These are phyloP conservation scores for Taiozyma sp. DNA, from an alignment of 1,139 yeast genomes.

Conservation along the genomic window DNA sequence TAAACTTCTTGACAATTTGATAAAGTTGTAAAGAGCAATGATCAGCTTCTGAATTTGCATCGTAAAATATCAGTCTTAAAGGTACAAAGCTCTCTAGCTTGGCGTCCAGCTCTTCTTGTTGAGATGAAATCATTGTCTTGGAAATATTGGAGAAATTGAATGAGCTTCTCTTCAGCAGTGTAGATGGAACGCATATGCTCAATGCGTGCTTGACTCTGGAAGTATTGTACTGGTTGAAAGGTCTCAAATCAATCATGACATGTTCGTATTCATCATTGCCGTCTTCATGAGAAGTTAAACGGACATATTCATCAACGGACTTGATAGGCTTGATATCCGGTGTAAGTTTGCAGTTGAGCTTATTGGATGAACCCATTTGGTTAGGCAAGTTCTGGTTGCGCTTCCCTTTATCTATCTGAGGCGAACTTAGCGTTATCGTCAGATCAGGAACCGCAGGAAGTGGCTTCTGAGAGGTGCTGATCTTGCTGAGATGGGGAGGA, in stretches of 20 bases:
- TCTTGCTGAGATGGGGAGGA: not conserved
- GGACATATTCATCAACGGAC: constrained; percentile 6
- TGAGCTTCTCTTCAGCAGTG: constrained; percentile 56
- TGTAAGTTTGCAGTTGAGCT: not conserved
- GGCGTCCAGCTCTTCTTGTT: constrained; percentile 26
- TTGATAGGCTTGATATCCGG: constrained; percentile 10
- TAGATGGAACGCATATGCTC: constrained; percentile 64
- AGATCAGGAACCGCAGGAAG: not conserved
- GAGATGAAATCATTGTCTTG: constrained; percentile 43
- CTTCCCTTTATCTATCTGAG: not conserved
- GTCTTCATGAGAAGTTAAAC: not conserved
- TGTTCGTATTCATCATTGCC: constrained; percentile 6
- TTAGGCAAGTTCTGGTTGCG: not conserved
- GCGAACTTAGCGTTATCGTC: not conserved
- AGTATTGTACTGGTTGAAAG: constrained; percentile 49
- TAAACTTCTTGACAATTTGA: constrained; percentile 40
- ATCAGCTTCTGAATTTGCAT: constrained; percentile 25
- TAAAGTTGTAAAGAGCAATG: constrained; percentile 34
- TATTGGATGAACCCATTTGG: not conserved
- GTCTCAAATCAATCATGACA: constrained; percentile 56
- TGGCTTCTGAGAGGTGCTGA: not conserved
- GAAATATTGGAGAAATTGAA: constrained; percentile 49
- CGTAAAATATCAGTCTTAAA: constrained; percentile 46
- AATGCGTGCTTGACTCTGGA: constrained; percentile 45
- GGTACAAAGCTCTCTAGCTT: constrained; percentile 13